Evolutionary conservation across 257 asterid genomes (phyloP).

Genomic region (Rubia yunnanensis): DNA sequence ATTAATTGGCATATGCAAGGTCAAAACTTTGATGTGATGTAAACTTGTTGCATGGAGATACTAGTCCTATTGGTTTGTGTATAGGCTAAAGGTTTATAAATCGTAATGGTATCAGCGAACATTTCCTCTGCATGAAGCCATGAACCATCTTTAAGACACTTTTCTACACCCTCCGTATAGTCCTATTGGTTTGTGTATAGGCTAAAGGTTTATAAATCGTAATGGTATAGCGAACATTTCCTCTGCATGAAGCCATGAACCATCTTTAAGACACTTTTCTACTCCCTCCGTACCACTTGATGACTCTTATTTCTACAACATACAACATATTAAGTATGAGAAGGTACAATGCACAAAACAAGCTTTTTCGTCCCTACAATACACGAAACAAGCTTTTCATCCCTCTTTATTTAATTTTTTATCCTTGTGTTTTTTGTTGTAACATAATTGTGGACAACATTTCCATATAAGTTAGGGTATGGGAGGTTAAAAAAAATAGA

Average conservation of each 20-base stretch:
- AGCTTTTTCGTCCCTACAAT: no score
- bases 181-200: not conserved
- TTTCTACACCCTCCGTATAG: not conserved
- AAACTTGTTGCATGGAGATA: not conserved
- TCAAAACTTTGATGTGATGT: not conserved
- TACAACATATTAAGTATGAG: no score
- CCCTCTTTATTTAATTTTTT: not conserved
- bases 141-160: not conserved
- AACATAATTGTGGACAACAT: no score
- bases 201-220: not conserved
- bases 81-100: not conserved
- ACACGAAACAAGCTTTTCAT: no score
- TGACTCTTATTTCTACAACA: no score
- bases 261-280: not conserved
- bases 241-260: not conserved
- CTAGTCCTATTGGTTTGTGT: not conserved
- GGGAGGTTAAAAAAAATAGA: not conserved
- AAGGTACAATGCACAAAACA: no score
- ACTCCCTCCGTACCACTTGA: no score
- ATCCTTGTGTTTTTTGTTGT: no score
- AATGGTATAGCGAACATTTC: not conserved
- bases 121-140: not conserved
- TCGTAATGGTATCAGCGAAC: not conserved
- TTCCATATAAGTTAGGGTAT: not conserved
- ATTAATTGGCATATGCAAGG: not conserved